Evolutionary conservation across 495 filamentous ascomycete genomes (phyloP), one percentile per base, ranked within the genome.

Genomic region (Aspergillus steynii): DNA sequence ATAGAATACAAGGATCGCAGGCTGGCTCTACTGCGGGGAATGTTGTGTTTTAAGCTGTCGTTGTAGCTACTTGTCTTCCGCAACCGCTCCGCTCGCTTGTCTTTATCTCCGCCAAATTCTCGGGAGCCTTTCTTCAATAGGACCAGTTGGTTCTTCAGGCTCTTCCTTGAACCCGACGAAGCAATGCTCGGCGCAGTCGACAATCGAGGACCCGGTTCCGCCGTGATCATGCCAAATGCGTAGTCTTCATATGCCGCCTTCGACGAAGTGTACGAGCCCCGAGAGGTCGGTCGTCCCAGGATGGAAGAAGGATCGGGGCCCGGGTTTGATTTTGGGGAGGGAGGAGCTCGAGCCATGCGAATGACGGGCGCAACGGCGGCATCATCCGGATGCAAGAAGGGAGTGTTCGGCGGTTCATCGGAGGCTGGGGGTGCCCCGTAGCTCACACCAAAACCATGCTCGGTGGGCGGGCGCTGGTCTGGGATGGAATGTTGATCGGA

Each of bases 291-390:
- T 29, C 77, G 69, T 20, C 60, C 59, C 1, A 65, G 58, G 26
- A 66, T 72, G 20, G 71, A 46, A 26, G 67, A 52, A 25, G 49
- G 58, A 14, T 68, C 65, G 26, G 64, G 59, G 32, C 58, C 64
- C 0, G 60, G 26, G 57, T 70, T 70, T 15, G 68, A 64, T 59
- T 75, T 82, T 8, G 88, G 86, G 25, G 90, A 91, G 51, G 91
- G 90, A 3, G 92, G 90, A 25, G 89, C 89, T 71, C 92, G 92
- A 53, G 92, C 85, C 52, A 94, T 97, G 59, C 90, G 86, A 70
- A 97, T 87, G 27, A 95, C 88, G 20, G 93, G 93, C 14, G 91
- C 80, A 62, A 86, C 83, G 7, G 93, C 93, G 10, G 92, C 88
- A 71, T 95, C 86, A 66, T 91, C 87, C 31, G 83, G 80, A 58